Percentiles rank a stretch among this genome's conserved stretches.
These are phyloP conservation scores for Rhodomyrtus psidioides DNA, from an alignment of 441 rosid species.

Conservation along the genomic window DNA sequence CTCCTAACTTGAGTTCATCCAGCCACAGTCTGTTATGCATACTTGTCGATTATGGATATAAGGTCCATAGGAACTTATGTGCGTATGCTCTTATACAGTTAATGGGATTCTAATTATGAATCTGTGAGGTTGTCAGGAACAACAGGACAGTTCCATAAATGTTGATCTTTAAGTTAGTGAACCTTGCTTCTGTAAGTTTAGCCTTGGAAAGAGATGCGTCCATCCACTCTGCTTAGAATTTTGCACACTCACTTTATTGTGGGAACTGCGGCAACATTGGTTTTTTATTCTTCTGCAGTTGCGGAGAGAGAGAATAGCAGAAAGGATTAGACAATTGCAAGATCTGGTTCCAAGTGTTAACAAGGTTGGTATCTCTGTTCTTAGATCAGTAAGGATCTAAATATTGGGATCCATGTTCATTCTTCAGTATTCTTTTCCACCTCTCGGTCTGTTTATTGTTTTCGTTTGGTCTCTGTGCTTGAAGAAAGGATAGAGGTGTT, in stretches of 20 bases:
- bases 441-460: neutral
- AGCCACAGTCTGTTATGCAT: neutral
- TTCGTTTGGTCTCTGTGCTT: neutral
- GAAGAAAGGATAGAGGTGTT: neutral
- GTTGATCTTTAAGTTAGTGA: neutral
- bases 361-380: constrained; percentile 44
- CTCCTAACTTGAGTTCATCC: neutral
- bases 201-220: neutral
- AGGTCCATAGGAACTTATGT: neutral
- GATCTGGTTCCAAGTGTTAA: constrained; percentile 97
- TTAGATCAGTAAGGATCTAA: neutral
- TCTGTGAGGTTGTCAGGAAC: neutral
- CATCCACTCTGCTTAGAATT: neutral
- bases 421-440: neutral
- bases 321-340: constrained; percentile 93
- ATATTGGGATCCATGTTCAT: neutral
- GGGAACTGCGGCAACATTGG: neutral
- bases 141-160: neutral
- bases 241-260: neutral
- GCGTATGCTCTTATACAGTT: neutral
- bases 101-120: neutral
- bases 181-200: neutral
- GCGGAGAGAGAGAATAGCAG: constrained; percentile 97
- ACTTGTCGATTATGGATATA: neutral
- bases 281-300: constrained; percentile 35